Evolutionary conservation across 768 basidiomycete genomes (phyloP), one percentile per base, ranked within the genome.

Genomic region (Pleurotus sapidus): DNA sequence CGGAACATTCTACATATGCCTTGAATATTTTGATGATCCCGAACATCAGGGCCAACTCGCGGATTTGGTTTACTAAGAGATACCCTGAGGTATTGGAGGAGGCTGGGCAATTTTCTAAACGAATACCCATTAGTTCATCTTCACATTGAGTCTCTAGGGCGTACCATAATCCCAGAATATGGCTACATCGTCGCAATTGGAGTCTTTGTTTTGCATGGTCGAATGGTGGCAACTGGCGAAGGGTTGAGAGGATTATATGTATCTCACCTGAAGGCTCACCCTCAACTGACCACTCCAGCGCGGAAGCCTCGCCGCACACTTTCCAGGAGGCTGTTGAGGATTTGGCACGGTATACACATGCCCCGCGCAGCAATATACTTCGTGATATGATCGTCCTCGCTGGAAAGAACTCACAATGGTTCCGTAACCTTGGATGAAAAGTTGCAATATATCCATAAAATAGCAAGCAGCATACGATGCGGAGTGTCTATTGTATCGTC

Each of bases 1-100:
- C 67, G 20, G 42, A 45, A 17, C 78, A 61, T 59, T 83, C 78
- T 39, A 81, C 66, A 65, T 85, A 85, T 5, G 81, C 82, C 61
- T 78, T 82, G 70, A 85, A 84, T 0, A 73, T 65, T 5, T 71
- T 77, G 3, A 83, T 70, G 55, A 67, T 72, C 40, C 83, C 83
- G 62, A 76, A 81, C 3, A 70, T 55, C 49, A 77, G 75, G 2
- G 80, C 77, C n/a, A 82, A 60, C 17, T 68, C 66, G 23, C 75
- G 70, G 5, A 84, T 75, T 46, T 72, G 75, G 58, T 77, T 70
- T 3, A 75, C 75, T 17, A 81, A 67, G 15, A 70, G 67, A 59
- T 74, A 77, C 9, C 78, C 76, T 3, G 80, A 70, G 9, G 67
- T 64, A 38, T 56, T 72, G 20, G 71, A 64, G n/a, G 76, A 67